phyloP scores from a whole-genome alignment of 306 rosid species.

The Vicia villosa region DNA sequence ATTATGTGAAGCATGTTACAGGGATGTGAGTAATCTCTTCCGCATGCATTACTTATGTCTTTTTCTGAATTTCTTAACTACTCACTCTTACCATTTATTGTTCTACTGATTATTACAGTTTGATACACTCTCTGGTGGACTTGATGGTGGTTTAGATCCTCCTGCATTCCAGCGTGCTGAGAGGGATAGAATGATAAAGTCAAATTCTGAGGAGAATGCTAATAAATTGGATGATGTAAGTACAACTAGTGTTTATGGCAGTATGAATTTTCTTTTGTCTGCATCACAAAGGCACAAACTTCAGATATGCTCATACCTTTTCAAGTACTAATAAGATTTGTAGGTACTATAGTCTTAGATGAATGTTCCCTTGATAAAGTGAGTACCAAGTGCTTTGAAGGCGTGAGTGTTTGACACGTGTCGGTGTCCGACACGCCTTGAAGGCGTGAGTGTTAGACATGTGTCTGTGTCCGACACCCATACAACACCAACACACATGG shows the following conservation, averaged over 20 bases:
- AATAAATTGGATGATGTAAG: constrained; percentile 35
- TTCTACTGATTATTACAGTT: constrained; percentile 52
- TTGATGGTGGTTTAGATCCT: constrained; percentile 82
- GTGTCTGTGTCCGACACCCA: neutral
- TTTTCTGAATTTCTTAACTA: neutral
- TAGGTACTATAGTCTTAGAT: constrained; percentile 1
- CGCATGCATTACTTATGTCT: neutral
- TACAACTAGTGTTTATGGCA: neutral
- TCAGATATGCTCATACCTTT: neutral
- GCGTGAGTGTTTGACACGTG: neutral
- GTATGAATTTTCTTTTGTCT: constrained; percentile 7
- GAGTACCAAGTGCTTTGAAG: neutral
- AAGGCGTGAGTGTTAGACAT: neutral
- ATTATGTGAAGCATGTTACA: constrained; percentile 72
- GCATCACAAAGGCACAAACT: constrained; percentile 2
- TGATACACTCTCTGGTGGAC: constrained; percentile 78
- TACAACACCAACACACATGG: neutral
- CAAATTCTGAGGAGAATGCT: constrained; percentile 43
- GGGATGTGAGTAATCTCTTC: constrained; percentile 56
- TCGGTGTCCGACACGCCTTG: neutral
- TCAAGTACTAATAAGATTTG: neutral
- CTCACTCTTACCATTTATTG: constrained; percentile 7
- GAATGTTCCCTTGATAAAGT: neutral
- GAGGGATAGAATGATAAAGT: constrained; percentile 52
- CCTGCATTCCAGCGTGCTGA: constrained; percentile 92